Percentiles rank a stretch among this genome's conserved stretches.
Conservation (phyloP, 1,284 basidiomycete genomes). For the Anthracocystis panici-leucophaei region DNA sequence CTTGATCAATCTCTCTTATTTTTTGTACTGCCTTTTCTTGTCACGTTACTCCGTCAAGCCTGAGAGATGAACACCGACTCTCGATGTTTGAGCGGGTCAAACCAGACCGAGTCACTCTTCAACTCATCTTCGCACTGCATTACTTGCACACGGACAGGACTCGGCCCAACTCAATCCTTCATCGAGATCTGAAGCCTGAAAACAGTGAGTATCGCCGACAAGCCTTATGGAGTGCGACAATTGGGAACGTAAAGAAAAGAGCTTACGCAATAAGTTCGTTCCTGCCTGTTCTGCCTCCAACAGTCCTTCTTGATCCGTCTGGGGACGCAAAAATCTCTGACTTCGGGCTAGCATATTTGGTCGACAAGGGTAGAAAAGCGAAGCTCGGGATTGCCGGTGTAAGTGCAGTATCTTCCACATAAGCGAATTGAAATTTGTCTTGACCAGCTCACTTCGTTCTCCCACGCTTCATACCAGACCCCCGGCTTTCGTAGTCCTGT, state of each 20-base stretch:
- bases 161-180: not conserved
- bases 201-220: not conserved
- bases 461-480: too few relatives aligned
- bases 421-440: too few relatives aligned
- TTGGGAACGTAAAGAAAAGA: not conserved
- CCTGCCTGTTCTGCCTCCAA: not conserved
- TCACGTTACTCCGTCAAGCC: not conserved
- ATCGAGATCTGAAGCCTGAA: not conserved
- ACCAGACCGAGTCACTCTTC: not conserved
- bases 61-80: not conserved
- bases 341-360: not conserved
- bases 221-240: not conserved
- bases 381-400: not conserved
- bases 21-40: not conserved
- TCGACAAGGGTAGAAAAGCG: not conserved
- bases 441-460: too few relatives aligned
- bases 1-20: not conserved
- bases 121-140: not conserved
- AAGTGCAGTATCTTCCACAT: not conserved
- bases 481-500: too few relatives aligned
- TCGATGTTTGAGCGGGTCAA: not conserved
- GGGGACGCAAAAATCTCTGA: not conserved
- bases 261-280: not conserved
- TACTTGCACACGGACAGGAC: not conserved
- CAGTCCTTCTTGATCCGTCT: not conserved